These are phyloP conservation scores for Saraca asoca DNA, from an alignment of 331 rosid species.

Conservation along the genomic window DNA sequence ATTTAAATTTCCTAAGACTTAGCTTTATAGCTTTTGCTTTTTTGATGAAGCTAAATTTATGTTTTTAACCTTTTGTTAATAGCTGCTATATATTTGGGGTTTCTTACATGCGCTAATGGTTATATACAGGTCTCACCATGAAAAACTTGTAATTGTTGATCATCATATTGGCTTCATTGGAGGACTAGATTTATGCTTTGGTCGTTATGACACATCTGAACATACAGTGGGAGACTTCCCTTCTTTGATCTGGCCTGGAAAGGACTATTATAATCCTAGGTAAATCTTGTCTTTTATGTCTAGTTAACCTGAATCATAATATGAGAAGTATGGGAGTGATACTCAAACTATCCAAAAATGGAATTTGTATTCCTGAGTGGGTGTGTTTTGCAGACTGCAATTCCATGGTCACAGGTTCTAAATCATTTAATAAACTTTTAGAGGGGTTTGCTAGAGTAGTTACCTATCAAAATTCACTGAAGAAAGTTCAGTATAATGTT, in stretches of 20 bases:
- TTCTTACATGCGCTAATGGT: constrained; percentile 51
- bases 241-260: constrained; percentile 86
- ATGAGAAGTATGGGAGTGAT: too few relatives aligned
- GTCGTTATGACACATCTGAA: constrained; percentile 93
- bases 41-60: too few relatives aligned
- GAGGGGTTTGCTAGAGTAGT: not conserved
- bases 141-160: constrained; percentile 95
- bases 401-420: not conserved
- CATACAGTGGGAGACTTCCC: constrained; percentile 91
- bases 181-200: constrained; percentile 98
- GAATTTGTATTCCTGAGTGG: not conserved
- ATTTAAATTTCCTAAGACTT: constrained; percentile 39
- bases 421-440: not conserved
- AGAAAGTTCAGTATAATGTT: constrained; percentile 1
- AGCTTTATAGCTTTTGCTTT: constrained; percentile 13
- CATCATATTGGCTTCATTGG: constrained; percentile 91
- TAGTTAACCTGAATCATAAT: too few relatives aligned
- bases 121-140: constrained; percentile 95
- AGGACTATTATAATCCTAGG: constrained; percentile 98
- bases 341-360: too few relatives aligned
- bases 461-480: constrained; percentile 15
- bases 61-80: too few relatives aligned
- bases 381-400: constrained; percentile 1
- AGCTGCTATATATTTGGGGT: constrained; percentile 34
- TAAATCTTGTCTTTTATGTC: too few relatives aligned